Evolutionary conservation across 495 filamentous ascomycete genomes (phyloP).

Genomic region (Astrocystis sublimbata): DNA sequence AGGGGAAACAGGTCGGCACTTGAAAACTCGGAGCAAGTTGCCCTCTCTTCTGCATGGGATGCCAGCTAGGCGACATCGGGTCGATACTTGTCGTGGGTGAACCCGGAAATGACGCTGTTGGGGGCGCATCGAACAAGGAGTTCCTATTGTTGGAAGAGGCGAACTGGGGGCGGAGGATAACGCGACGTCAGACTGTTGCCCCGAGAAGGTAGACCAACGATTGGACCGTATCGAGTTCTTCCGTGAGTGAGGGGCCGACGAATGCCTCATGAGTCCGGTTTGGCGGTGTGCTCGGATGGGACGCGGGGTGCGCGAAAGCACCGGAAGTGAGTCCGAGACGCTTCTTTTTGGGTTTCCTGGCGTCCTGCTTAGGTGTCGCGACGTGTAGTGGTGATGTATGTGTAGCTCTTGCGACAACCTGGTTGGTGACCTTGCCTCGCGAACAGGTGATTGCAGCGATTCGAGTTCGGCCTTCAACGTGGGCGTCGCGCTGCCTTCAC

Average conservation of each 20-base stretch:
- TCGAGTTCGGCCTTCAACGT: slow-evolving; percentile 72
- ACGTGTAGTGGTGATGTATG: slow-evolving; percentile 93
- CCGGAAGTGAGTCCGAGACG: slow-evolving; percentile 61
- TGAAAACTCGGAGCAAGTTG: slow-evolving; percentile 52
- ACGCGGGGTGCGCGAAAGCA: slow-evolving; percentile 56
- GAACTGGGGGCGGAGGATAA: slow-evolving; percentile 79
- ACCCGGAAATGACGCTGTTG: slow-evolving; percentile 63
- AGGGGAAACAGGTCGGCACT: slow-evolving; percentile 22
- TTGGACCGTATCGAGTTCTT: slow-evolving; percentile 56
- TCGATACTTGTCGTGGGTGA: slow-evolving; percentile 71
- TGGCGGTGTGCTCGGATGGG: slow-evolving; percentile 42
- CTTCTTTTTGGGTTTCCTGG: slow-evolving; percentile 69
- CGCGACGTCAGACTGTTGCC: slow-evolving; percentile 59
- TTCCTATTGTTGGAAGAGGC: slow-evolving; percentile 72
- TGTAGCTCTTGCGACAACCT: slow-evolving; percentile 73
- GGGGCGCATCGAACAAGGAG: slow-evolving; percentile 71
- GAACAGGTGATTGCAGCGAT: slow-evolving; percentile 45
- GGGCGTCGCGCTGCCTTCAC: slow-evolving; percentile 41
- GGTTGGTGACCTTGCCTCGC: slow-evolving; percentile 26
- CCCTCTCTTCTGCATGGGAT: slow-evolving; percentile 51
- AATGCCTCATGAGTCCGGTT: slow-evolving; percentile 31
- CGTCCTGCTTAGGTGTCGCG: slow-evolving; percentile 59
- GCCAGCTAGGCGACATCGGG: slow-evolving; percentile 58
- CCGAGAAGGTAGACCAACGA: slow-evolving; percentile 68
- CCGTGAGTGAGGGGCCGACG: slow-evolving; percentile 63